Evolutionary conservation across 2,329 filamentous ascomycete genomes (phyloP).

Genomic region (Elsinoe necatrix): DNA sequence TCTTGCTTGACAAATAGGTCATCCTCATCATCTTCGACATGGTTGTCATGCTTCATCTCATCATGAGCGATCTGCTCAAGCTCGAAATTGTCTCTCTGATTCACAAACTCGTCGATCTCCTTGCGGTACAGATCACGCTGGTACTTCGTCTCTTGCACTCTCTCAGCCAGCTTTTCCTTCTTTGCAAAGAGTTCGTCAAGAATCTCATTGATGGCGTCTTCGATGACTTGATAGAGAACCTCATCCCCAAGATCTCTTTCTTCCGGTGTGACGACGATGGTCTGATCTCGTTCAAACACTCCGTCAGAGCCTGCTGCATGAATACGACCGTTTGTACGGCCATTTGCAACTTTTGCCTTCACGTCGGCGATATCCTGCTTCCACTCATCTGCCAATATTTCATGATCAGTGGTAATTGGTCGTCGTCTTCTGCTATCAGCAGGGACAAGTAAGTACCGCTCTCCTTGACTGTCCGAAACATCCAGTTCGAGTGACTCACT

Average conservation of each 20-base stretch:
- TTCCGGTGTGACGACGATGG: conserved; percentile 44
- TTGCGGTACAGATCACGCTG: conserved; percentile 49
- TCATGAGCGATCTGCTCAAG: neutral
- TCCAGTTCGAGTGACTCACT: conserved; percentile 5
- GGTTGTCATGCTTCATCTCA: neutral
- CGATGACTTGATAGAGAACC: conserved; percentile 81
- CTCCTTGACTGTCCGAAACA: neutral
- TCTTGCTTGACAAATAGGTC: neutral
- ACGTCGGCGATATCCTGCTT: conserved; percentile 4
- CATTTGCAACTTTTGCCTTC: neutral
- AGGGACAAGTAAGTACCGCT: conserved; percentile 6
- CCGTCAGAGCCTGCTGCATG: neutral
- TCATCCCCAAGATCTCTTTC: conserved; percentile 80
- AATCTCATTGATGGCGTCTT: conserved; percentile 88
- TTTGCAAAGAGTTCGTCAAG: conserved; percentile 77
- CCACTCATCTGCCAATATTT: conserved; percentile 2
- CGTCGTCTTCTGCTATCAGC: conserved; percentile 6
- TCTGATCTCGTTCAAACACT: neutral
- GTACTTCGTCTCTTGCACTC: conserved; percentile 54
- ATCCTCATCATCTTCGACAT: neutral
- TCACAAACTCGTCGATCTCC: conserved; percentile 32
- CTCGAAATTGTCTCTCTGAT: conserved; percentile 18
- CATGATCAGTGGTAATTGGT: neutral
- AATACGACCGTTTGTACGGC: neutral
- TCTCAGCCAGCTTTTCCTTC: conserved; percentile 67